A percentile compares a stretch with the other conserved stretches of the same genome.
These are phyloP conservation scores for Arabis hirsuta DNA, from an alignment of 345 rosid species.

Conservation along the genomic window DNA sequence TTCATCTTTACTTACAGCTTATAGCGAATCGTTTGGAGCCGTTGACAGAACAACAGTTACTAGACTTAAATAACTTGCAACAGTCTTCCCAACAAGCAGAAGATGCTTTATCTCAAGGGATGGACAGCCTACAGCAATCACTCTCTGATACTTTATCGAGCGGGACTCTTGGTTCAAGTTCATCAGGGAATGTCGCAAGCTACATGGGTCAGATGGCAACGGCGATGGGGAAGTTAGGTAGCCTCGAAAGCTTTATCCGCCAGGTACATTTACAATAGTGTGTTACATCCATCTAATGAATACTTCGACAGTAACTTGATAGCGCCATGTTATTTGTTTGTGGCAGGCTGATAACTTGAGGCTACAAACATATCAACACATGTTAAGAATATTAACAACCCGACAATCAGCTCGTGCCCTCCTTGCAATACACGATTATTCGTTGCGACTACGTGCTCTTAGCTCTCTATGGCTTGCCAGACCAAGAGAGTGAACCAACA, in stretches of 20 bases:
- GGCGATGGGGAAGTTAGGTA: constrained; percentile 99
- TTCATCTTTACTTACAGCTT: constrained; percentile 51
- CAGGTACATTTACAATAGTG: constrained; percentile 54
- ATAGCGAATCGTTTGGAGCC: constrained; percentile 81
- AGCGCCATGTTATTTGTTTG: neutral
- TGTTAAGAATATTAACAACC: constrained; percentile 82
- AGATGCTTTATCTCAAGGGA: constrained; percentile 91
- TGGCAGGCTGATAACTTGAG: constrained; percentile 90
- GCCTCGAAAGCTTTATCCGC: constrained; percentile 78
- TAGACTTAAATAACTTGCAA: constrained; percentile 70
- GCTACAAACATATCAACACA: constrained; percentile 87
- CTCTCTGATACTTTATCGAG: constrained; percentile 80
- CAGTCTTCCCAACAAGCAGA: constrained; percentile 90
- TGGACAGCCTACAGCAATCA: constrained; percentile 93
- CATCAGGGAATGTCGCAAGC: constrained; percentile 82
- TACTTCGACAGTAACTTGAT: neutral
- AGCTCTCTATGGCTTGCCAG: constrained; percentile 98
- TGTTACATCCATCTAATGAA: neutral
- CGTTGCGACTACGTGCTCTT: constrained; percentile 87
- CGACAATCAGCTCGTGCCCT: constrained; percentile 94
- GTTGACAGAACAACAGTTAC: constrained; percentile 77
- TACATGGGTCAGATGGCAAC: constrained; percentile 99
- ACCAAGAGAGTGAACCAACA: constrained; percentile 72
- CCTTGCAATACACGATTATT: constrained; percentile 85
- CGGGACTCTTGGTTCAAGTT: constrained; percentile 70